phyloP scores from a whole-genome alignment of 768 basidiomycete genomes.

The Collybia nuda region DNA sequence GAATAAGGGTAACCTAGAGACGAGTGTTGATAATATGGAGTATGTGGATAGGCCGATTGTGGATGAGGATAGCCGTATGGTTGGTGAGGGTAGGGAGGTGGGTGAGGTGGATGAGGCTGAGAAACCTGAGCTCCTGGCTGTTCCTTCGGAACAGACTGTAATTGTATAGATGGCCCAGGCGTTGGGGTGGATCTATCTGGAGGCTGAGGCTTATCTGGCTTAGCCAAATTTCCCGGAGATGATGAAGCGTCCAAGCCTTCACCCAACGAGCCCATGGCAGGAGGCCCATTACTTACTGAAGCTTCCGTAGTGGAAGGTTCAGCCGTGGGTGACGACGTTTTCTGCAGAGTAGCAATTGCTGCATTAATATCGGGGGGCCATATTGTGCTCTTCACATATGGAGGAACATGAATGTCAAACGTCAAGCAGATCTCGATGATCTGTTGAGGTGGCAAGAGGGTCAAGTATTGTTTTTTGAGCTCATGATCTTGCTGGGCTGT shows the following conservation, averaged over 20 bases:
- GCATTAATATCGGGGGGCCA: constrained; percentile 73
- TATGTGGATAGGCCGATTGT: constrained; percentile 62
- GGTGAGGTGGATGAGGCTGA: constrained; percentile 11
- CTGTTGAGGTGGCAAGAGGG: constrained; percentile 64
- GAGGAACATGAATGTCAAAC: constrained; percentile 67
- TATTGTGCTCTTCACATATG: constrained; percentile 61
- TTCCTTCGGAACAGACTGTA: constrained; percentile 16
- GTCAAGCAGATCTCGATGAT: constrained; percentile 79
- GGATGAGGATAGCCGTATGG: constrained; percentile 51
- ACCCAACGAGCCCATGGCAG: constrained; percentile 17
- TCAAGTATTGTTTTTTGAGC: constrained; percentile 72
- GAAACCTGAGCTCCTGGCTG: constrained; percentile 15
- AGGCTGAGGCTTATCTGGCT: constrained; percentile 20
- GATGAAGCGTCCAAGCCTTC: constrained; percentile 14
- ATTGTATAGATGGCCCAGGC: constrained; percentile 15
- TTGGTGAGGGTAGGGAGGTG: constrained; percentile 48
- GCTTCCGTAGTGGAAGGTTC: constrained; percentile 15
- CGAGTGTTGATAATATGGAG: constrained; percentile 61
- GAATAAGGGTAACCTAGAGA: constrained; percentile 38
- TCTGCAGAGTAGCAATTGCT: constrained; percentile 57
- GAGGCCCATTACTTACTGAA: constrained; percentile 8
- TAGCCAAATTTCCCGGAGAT: constrained; percentile 13
- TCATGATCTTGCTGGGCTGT: constrained; percentile 48
- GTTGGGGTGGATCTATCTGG: constrained; percentile 22
- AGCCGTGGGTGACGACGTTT: constrained; percentile 18